These are phyloP conservation scores for Boletus mariae DNA, from an alignment of 1,284 basidiomycete genomes.

Conservation along the genomic window DNA sequence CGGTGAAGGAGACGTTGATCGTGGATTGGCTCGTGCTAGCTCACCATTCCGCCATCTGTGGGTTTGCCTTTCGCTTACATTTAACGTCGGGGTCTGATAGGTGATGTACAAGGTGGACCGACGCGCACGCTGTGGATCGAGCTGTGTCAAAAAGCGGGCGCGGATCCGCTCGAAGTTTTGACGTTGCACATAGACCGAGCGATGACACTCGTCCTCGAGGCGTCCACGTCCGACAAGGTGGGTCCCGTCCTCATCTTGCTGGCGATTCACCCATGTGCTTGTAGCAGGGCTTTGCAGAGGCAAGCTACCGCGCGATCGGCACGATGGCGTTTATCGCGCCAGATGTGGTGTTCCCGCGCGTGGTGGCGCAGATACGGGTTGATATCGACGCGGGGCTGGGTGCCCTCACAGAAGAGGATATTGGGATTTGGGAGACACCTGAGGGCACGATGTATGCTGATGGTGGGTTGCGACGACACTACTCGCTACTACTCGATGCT, in stretches of 20 bases:
- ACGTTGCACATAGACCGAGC: slow-evolving; percentile 48
- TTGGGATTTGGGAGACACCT: slow-evolving; percentile 83
- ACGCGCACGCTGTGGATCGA: slow-evolving; percentile 81
- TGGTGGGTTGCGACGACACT: slow-evolving; percentile 43
- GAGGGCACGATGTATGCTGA: slow-evolving; percentile 77
- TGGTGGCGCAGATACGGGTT: slow-evolving; percentile 61
- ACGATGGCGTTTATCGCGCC: slow-evolving; percentile 82
- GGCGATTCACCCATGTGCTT: no score
- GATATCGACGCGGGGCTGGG: slow-evolving; percentile 66
- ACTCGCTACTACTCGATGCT: no score
- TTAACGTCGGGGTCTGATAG: no score
- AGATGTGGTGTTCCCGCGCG: slow-evolving; percentile 56
- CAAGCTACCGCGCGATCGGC: slow-evolving; percentile 71
- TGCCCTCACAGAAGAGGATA: slow-evolving; percentile 66
- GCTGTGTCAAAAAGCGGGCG: slow-evolving; percentile 61
- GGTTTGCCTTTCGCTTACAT: slow-evolving; percentile 9
- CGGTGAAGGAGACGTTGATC: slow-evolving; percentile 43
- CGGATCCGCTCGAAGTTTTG: slow-evolving; percentile 68
- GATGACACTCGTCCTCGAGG: slow-evolving; percentile 47
- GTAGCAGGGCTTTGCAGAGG: slow-evolving; percentile 54
- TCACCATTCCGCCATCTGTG: slow-evolving; percentile 73
- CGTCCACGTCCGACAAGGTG: slow-evolving; percentile 47
- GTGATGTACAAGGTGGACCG: slow-evolving; percentile 39
- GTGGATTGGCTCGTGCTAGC: slow-evolving; percentile 63
- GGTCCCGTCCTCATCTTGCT: not conserved